Base-by-base conservation (phyloP, 352 stramenopile species). In the Pythium coloratum region DNA sequence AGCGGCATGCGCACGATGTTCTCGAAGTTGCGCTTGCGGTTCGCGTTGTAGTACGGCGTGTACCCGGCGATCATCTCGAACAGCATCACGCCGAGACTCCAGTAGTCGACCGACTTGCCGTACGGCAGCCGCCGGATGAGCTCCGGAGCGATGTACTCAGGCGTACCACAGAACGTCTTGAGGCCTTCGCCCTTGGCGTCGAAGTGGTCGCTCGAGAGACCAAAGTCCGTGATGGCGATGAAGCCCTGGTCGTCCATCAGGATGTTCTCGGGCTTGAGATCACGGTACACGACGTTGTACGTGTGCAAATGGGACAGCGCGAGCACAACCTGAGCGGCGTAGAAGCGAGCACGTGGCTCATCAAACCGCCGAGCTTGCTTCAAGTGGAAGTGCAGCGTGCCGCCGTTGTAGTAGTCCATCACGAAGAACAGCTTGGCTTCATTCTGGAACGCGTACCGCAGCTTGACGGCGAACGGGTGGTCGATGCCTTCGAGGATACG, bases 401-500 rank as follows among this genome's bases (percentile, higher is more conserved):
- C 89, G 32, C 88, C 89, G 33, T 90, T 92, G 74, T 96, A 95
- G 54, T 92, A 95, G 65, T 96, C 89, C 83, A 95, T 96, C 9
- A 96, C 88, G 53, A 96, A 90, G 55, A 96, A 96, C 62, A 96
- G 57, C 69, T 92, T 94, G n/a, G 74, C 68, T 0, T 86, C 73
- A 57, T 84, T 95, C 70, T 96, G 88, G 73, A 96, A 96, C 10
- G 86, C 86, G 59, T 93, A 96, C 28, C 88, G 88, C 24, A 96
- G 71, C 58, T 91, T 91, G 13, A 96, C 88, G 38, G 94, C 78
- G 63, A 96, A 96, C 6, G 88, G 88, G 59, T 94, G 88, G 63
- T 96, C 86, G 33, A 96, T 76, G 50, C 88, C 79, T 65, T 90
- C 86, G 40, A 97, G 73, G 47, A 97, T 91, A 30, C 84, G 84